A percentile compares a stretch with the other conserved stretches of the same genome.
Conservation (phyloP, 208 protist genomes). For the Trichomonas tenax region DNA sequence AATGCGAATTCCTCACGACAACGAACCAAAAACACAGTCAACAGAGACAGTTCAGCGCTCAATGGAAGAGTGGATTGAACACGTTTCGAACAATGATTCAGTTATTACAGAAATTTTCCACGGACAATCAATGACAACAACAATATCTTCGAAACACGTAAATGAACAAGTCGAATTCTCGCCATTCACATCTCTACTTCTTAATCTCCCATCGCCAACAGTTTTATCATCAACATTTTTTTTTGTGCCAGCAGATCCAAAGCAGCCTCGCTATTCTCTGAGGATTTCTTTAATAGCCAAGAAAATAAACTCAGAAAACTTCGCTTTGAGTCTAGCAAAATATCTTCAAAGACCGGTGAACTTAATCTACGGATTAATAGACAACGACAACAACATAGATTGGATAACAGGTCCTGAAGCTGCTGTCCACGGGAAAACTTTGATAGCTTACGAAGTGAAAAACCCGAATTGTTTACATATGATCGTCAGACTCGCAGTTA, state of each 20-base stretch:
- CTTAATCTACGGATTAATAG: too few relatives aligned
- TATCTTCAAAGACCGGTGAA: too few relatives aligned
- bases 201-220: background rate
- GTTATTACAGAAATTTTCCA: conserved; percentile 40
- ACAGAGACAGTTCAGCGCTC: conserved; percentile 26
- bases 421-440: too few relatives aligned
- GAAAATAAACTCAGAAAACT: too few relatives aligned
- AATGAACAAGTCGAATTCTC: conserved; percentile 40
- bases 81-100: conserved; percentile 37
- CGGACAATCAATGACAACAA: conserved; percentile 38
- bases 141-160: conserved; percentile 36
- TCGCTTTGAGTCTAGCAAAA: too few relatives aligned
- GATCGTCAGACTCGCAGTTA: too few relatives aligned
- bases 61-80: conserved; percentile 29
- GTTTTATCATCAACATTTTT: background rate
- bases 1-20: conserved; percentile 36
- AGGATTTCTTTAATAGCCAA: background rate
- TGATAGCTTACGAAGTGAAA: too few relatives aligned
- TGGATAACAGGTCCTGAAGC: too few relatives aligned
- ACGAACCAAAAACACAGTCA: background rate
- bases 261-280: background rate
- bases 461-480: too few relatives aligned
- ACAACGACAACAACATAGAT: too few relatives aligned
- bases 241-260: background rate
- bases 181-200: conserved; percentile 25